Evolutionary conservation across 106 monocot species (phyloP), one percentile per base, ranked within the genome.

Genomic region (Acorus gramineus): DNA sequence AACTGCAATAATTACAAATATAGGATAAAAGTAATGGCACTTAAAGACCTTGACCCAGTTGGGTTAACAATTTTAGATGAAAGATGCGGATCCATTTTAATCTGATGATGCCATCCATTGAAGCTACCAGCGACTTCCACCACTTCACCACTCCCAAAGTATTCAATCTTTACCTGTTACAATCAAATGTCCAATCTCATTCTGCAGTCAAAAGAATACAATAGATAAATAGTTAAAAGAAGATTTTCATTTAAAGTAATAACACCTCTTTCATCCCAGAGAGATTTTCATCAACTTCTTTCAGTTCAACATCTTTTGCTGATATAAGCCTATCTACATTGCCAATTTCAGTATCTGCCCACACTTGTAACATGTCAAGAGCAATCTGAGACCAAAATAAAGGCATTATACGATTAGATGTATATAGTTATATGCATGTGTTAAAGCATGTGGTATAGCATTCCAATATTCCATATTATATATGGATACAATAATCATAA

Each of bases 71-170:
- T 45, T 49, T 71, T 53, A 62, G 79, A 77, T 72, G 74, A 69
- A 62, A 73, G 67, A 70, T 81, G 63, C 48, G 47, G 56, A 13
- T 92, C 84, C 92, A 92, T 87, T 77, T 59, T 72, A 43, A 92
- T 67, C 9, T 49, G 69, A 62, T 92, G 71, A 57, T 84, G 81
- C 92, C 92, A 92, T 51, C 92, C 87, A 62, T 92, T 92, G 57
- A 92, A 92, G 63, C 87, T 92, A 58, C 92, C 92, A 69, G 87
- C 81, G 66, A 92, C 63, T 69, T 92, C 92, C 60, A 84, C 87
- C 61, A 42, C 59, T 72, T 84, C 79, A 62, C 69, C 92, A 80
- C 75, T 66, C 70, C 57, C 81, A 63, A 68, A 66, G 53, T 72
- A 92, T 49, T 84, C 77, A 57, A 92, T 79, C 5, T 14, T 49